These are phyloP conservation scores for Phytophthora pseudosyringae DNA, from an alignment of 352 stramenopile genomes.

Conservation along the genomic window DNA sequence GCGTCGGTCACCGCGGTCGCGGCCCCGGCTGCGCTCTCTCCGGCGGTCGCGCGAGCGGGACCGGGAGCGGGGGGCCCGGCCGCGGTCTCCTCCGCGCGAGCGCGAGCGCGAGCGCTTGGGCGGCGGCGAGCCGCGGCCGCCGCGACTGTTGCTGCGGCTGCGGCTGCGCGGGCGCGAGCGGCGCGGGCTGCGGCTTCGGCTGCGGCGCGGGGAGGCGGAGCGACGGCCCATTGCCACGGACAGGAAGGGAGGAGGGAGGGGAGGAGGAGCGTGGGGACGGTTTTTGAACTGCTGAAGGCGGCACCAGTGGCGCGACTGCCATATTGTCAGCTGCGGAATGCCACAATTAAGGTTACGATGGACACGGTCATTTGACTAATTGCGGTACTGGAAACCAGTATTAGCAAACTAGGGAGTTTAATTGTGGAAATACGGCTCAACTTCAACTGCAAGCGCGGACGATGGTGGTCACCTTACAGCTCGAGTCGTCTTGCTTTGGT, in stretches of 20 bases:
- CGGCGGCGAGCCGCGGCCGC: constrained; percentile 17
- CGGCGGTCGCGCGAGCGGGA: constrained; percentile 42
- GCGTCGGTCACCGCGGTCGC: constrained; percentile 30
- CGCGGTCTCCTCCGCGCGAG: constrained; percentile 35
- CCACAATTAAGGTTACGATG: no score
- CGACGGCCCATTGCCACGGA: constrained; percentile 46
- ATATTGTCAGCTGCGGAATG: no score
- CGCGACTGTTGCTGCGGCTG: constrained; percentile 42
- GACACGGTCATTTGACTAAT: no score
- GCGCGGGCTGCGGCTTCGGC: constrained; percentile 45
- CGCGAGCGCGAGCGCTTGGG: constrained; percentile 49
- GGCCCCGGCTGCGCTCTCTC: constrained; percentile 18
- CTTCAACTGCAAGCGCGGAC: no score
- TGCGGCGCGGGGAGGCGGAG: constrained; percentile 56
- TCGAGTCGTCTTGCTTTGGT: no score
- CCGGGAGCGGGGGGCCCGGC: constrained; percentile 39
- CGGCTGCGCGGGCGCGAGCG: constrained; percentile 34
- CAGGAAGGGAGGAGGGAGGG: neutral
- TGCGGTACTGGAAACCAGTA: no score
- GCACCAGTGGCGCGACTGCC: neutral
- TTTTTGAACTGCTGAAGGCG: constrained; percentile 10
- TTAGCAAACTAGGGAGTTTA: no score
- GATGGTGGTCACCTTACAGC: no score
- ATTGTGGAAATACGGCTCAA: no score
- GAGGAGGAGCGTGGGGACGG: neutral